Evolutionary conservation across 1,284 basidiomycete species (phyloP).

Genomic region (Ustilago curta): DNA sequence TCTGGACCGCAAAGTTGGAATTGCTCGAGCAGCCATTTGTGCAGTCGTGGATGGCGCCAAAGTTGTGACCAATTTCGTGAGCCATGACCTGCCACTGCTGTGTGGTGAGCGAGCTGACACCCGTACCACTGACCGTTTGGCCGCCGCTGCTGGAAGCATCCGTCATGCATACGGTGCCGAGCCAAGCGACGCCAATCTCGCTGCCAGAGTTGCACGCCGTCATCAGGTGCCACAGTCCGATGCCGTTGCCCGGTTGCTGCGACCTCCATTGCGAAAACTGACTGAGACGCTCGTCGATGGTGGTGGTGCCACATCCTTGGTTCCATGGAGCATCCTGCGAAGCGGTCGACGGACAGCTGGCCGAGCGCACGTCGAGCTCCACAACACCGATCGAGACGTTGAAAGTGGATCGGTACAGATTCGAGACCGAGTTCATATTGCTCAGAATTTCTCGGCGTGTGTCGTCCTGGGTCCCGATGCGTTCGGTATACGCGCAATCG

Average conservation of each 20-base stretch:
- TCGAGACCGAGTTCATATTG: constrained; percentile 80
- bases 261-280: constrained; percentile 87
- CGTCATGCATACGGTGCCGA: constrained; percentile 64
- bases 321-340: constrained; percentile 71
- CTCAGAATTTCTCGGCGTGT: constrained; percentile 81
- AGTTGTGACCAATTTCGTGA: constrained; percentile 89
- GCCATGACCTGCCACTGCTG: constrained; percentile 81
- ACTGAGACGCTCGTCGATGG: constrained; percentile 79
- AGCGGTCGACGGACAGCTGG: constrained; percentile 64
- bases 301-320: constrained; percentile 53
- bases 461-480: constrained; percentile 36
- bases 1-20: constrained; percentile 57
- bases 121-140: constrained; percentile 81
- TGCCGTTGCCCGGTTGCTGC: constrained; percentile 76
- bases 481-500: constrained; percentile 79
- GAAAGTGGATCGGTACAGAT: constrained; percentile 81
- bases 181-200: constrained; percentile 91
- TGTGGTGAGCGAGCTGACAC: constrained; percentile 78
- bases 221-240: constrained; percentile 90
- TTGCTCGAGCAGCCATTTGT: constrained; percentile 75
- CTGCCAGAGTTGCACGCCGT: constrained; percentile 84
- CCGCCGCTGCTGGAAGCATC: constrained; percentile 72
- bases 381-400: constrained; percentile 87
- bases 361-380: constrained; percentile 77
- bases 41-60: constrained; percentile 82